Evolutionary conservation across 164 flowering plant genomes (phyloP).

Genomic region (Umbilicus rupestris): DNA sequence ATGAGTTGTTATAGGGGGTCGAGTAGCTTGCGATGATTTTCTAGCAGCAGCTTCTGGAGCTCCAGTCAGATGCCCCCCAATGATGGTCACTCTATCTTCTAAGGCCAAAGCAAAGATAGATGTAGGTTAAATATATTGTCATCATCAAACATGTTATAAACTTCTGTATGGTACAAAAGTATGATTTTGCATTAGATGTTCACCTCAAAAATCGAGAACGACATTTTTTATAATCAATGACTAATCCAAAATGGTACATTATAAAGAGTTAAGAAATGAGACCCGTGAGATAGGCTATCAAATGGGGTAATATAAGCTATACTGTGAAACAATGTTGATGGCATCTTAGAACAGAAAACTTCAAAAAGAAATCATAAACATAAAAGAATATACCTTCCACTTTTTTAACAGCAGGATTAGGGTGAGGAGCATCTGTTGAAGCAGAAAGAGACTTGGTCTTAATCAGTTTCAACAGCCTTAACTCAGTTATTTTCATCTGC

Average conservation of each 20-base stretch:
- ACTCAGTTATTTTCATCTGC: slow-evolving; percentile 87
- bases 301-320: not conserved
- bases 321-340: not conserved
- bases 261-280: not conserved
- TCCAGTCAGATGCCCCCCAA: slow-evolving; percentile 63
- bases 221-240: not conserved
- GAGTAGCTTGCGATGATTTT: slow-evolving; percentile 32
- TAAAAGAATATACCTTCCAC: slow-evolving; percentile 39
- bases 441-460: slow-evolving; percentile 22
- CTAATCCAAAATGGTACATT: not conserved
- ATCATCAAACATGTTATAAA: not conserved
- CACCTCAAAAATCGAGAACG: not conserved
- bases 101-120: slow-evolving; percentile 20
- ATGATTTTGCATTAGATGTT: not conserved
- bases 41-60: slow-evolving; percentile 21
- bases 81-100: slow-evolving; percentile 71
- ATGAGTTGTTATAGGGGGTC: slow-evolving; percentile 95
- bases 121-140: not conserved
- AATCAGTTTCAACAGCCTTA: slow-evolving; percentile 76
- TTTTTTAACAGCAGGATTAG: slow-evolving; percentile 25
- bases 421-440: slow-evolving; percentile 13
- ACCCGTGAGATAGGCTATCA: not conserved
- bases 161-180: not conserved
- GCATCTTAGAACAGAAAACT: not conserved
- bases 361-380: not conserved